Base-by-base conservation (phyloP, 1,284 basidiomycete species). In the Ganoderma resinaceum region DNA sequence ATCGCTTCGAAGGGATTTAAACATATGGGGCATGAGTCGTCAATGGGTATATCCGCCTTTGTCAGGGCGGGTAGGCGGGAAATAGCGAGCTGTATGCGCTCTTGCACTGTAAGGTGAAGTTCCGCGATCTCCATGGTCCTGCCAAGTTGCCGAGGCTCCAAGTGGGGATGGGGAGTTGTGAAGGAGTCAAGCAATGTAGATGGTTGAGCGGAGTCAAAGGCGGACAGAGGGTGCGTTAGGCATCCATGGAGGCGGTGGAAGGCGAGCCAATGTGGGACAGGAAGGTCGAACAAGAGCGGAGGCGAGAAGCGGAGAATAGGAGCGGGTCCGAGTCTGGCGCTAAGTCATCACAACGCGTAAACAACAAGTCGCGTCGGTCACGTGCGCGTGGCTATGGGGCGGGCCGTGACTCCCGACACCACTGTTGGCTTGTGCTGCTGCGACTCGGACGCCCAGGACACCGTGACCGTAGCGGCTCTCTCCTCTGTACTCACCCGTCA, bases 11-110 rank as follows among this genome's bases (percentile, higher is more conserved):
- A 89, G 0, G 87, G 75, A 33, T 84, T 78, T 46, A 91, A 81
- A 76, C 90, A 91, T 70, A 92, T 91, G 0, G 89, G 86, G 75
- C 90, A 91, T 26, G 81, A 79, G 67, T 90, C 89, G 29, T 87
- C 84, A 31, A 79, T 70, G 49, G 83, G 81, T 40, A 87, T 77
- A 3, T 82, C 76, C n/a, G 84, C 76, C 58, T 80, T 77, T 2
- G 74, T 68, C n/a, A 90, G 80, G 4, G 77, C 73, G 1, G 88
- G 86, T 12, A 91, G 81, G 40, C 74, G 73, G 23, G 80, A 75
- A 37, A 89, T 73, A 4, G 78, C 77, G 38, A 71, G 72, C 46
- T 72, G 69, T 62, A 79, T 75, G 65, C 76, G 74, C 53, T 77
- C 72, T 52, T 75, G 70, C 18, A 68, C 49, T 2, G 73, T 68